Conservation (phyloP, 257 asterid genomes). For the Solanum neorickii region DNA sequence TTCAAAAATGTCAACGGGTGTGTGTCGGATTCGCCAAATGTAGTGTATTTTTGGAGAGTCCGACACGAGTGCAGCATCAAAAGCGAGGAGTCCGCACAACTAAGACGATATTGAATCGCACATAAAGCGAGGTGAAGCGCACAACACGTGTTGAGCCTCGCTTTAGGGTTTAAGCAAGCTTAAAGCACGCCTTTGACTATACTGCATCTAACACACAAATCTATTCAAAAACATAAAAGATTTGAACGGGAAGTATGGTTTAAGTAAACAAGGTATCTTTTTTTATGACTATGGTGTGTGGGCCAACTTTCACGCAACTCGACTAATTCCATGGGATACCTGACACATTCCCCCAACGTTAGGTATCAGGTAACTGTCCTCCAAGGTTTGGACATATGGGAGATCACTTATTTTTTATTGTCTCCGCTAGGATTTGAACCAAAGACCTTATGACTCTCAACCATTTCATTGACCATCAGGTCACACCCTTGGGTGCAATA, state of each 20-base stretch:
- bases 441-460: no score
- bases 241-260: neutral
- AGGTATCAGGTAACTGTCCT: neutral
- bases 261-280: neutral
- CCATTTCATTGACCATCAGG: neutral
- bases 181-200: no score
- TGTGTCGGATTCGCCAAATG: no score
- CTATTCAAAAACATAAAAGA: neutral
- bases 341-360: neutral
- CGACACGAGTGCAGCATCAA: no score
- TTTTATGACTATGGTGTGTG: neutral
- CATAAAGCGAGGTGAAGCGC: no score
- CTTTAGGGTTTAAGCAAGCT: no score
- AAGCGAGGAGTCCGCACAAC: no score
- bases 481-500: neutral
- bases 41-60: no score
- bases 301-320: neutral
- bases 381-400: neutral
- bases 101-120: no score
- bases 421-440: neutral
- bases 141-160: no score
- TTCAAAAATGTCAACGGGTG: no score
- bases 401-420: neutral
- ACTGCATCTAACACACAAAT: neutral
- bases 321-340: neutral